Conservation (phyloP, 805 yeast species). For the Lipomyces chichibuensis region DNA sequence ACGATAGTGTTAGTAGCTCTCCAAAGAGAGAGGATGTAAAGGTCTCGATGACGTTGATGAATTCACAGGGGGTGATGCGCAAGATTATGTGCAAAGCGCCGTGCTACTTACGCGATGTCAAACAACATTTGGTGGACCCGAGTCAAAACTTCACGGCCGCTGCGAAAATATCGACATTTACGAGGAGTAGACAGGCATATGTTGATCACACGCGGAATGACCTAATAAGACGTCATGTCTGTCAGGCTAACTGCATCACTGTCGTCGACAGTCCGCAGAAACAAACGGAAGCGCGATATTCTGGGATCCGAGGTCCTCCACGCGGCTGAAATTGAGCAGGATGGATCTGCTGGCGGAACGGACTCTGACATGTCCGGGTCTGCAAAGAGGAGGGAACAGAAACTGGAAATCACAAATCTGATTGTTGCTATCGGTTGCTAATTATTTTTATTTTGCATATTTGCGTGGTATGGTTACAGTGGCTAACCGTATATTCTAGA, state of each 20-base stretch:
- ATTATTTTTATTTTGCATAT: neutral
- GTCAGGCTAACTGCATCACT: slow-evolving; percentile 29
- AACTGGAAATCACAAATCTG: slow-evolving; percentile 17
- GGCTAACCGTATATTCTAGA: neutral
- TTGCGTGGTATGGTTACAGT: neutral
- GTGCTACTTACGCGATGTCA: neutral
- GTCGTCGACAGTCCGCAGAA: slow-evolving; percentile 23
- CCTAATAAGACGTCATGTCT: slow-evolving; percentile 15
- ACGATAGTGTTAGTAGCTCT: too few relatives aligned
- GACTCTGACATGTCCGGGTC: neutral
- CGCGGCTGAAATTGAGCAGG: slow-evolving; percentile 13
- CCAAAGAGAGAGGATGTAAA: neutral
- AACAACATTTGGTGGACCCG: too few relatives aligned
- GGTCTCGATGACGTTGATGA: neutral
- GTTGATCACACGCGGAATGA: neutral
- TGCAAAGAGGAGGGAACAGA: slow-evolving; percentile 13
- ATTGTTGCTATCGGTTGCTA: slow-evolving; percentile 21
- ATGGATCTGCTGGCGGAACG: neutral
- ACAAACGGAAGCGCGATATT: slow-evolving; percentile 25
- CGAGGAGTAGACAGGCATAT: too few relatives aligned
- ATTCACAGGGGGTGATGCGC: neutral
- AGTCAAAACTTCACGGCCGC: too few relatives aligned
- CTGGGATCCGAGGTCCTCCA: slow-evolving; percentile 24
- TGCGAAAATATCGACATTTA: too few relatives aligned
- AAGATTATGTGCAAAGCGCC: neutral